A percentile compares a stretch with the other conserved stretches of the same genome.
Evolutionary conservation across 305 asterid species (phyloP).

Genomic region (Rubia balearica): DNA sequence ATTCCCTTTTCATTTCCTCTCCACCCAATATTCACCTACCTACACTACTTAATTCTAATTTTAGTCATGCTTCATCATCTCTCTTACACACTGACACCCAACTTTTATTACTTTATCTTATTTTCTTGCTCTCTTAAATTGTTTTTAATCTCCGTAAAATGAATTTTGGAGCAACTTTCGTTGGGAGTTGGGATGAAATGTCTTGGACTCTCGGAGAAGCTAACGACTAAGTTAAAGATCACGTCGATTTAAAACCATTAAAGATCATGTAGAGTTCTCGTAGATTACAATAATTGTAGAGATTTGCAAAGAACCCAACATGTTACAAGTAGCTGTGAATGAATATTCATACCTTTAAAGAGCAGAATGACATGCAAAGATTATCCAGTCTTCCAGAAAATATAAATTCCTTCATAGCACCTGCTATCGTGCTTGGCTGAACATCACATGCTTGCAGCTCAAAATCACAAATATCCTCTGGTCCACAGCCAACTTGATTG

Average conservation of each 20-base stretch:
- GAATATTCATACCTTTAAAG: slow-evolving; percentile 52
- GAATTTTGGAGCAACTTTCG: neutral
- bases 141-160: neutral
- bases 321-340: neutral
- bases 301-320: neutral
- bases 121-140: neutral
- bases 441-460: slow-evolving; percentile 95
- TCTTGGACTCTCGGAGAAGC: neutral
- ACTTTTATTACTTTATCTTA: neutral
- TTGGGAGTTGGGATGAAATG: neutral
- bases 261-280: neutral
- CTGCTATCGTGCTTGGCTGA: slow-evolving; percentile 81
- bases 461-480: slow-evolving; percentile 80
- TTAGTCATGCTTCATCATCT: neutral
- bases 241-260: neutral
- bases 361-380: slow-evolving; percentile 93
- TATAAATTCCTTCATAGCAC: slow-evolving; percentile 84
- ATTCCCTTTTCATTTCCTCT: neutral
- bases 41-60: neutral
- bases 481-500: slow-evolving; percentile 61
- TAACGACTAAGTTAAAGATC: neutral
- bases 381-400: slow-evolving; percentile 95
- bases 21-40: neutral
- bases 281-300: neutral
- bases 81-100: neutral